These are phyloP conservation scores for Tilletia walkeri DNA, from an alignment of 1,284 basidiomycete genomes.

Conservation along the genomic window DNA sequence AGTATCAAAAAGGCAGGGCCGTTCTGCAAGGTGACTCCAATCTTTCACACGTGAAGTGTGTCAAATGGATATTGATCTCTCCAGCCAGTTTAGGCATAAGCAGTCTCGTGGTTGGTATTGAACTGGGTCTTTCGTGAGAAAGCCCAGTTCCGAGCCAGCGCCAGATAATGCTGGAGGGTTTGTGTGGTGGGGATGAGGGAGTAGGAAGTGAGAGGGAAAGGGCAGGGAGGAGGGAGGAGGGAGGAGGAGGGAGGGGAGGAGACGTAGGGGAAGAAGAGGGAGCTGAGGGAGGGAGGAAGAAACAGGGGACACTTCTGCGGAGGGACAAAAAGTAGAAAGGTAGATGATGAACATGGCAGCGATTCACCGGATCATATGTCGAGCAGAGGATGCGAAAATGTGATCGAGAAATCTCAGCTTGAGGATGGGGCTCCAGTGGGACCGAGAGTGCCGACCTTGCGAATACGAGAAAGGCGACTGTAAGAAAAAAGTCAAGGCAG, in stretches of 20 bases:
- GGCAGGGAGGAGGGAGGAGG: not conserved
- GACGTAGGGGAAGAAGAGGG: no score
- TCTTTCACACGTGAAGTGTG: not conserved
- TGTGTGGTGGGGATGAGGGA: not conserved
- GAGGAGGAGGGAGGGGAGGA: not conserved
- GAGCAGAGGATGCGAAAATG: no score
- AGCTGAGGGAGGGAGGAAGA: no score
- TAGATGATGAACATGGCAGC: not conserved
- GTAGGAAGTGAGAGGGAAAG: not conserved
- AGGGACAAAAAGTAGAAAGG: not conserved
- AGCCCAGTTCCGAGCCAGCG: not conserved
- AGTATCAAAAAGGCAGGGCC: not conserved
- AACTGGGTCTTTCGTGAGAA: not conserved
- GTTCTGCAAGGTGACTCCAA: slow-evolving; percentile 4
- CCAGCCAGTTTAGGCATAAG: slow-evolving; percentile 13
- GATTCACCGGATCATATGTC: no score
- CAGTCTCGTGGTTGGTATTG: not conserved
- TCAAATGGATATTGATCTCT: not conserved
- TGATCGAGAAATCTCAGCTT: no score
- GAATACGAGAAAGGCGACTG: no score
- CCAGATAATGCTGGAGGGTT: slow-evolving; percentile 9
- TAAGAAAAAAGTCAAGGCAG: no score
- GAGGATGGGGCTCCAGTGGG: no score
- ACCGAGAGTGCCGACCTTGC: no score
- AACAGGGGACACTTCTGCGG: no score